Evolutionary conservation across 176 grass and related monocot species (phyloP).

Genomic region (Poa pratensis): DNA sequence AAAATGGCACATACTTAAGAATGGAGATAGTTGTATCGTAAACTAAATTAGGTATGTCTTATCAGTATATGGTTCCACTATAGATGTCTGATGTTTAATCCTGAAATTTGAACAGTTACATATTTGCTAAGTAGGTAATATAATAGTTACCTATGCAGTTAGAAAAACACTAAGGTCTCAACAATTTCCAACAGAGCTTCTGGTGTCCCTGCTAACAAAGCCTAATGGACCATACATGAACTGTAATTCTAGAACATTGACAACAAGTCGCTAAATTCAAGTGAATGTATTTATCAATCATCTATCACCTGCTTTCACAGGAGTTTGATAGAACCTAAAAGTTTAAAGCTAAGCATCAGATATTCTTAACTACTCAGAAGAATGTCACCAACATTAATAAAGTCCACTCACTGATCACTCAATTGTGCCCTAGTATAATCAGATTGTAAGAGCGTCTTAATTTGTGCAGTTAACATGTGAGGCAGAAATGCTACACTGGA

Average conservation of each 20-base stretch:
- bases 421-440: not conserved
- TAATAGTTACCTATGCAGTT: not conserved
- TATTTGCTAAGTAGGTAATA: not conserved
- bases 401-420: not conserved
- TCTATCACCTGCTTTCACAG: not conserved
- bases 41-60: not conserved
- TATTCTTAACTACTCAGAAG: not conserved
- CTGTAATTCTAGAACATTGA: not conserved
- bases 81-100: not conserved
- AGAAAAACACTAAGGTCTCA: not conserved
- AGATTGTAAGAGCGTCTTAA: constrained; percentile 3
- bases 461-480: not conserved
- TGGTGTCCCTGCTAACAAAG: not conserved
- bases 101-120: not conserved
- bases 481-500: not conserved
- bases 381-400: not conserved
- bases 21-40: not conserved
- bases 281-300: constrained; percentile 12
- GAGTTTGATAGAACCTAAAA: constrained; percentile 12
- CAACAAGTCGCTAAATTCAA: not conserved
- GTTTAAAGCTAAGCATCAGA: not conserved
- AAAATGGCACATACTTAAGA: not conserved
- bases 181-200: not conserved
- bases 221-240: not conserved
- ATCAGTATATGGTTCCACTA: not conserved